phyloP scores from a whole-genome alignment of 805 yeast species.

The Cyberlindnera xishuangbannaensis region DNA sequence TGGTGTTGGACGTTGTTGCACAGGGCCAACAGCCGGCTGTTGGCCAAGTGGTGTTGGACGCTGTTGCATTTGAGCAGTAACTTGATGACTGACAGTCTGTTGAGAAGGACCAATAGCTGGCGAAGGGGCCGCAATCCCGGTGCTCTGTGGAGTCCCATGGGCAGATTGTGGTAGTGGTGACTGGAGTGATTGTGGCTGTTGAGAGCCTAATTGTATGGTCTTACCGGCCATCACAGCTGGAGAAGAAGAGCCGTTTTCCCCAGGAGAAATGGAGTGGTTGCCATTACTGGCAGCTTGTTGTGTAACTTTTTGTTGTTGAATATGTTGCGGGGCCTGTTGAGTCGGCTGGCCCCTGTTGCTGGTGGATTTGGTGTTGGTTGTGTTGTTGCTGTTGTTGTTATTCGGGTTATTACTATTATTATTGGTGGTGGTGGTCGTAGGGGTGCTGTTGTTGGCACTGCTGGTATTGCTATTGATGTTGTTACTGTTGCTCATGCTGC shows the following conservation, averaged over 20 bases:
- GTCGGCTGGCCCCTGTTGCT: too few relatives aligned
- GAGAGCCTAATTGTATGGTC: neutral
- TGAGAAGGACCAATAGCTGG: constrained; percentile 9
- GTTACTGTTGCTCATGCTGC: too few relatives aligned
- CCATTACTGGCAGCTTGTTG: constrained; percentile 1
- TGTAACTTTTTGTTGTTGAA: too few relatives aligned
- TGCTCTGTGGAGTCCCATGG: constrained; percentile 13
- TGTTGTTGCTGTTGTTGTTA: too few relatives aligned
- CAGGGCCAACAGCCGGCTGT: constrained; percentile 7
- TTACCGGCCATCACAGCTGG: constrained; percentile 1
- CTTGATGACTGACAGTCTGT: constrained; percentile 7
- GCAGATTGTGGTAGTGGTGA: constrained; percentile 21
- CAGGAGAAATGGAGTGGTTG: constrained; percentile 5
- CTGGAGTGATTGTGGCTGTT: constrained; percentile 13
- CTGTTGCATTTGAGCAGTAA: constrained; percentile 1
- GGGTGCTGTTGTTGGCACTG: too few relatives aligned
- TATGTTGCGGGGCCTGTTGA: too few relatives aligned
- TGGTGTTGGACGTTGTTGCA: constrained; percentile 4
- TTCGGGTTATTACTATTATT: too few relatives aligned
- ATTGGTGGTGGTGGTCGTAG: too few relatives aligned
- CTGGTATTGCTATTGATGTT: too few relatives aligned
- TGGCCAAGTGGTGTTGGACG: constrained; percentile 10
- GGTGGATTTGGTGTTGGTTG: too few relatives aligned
- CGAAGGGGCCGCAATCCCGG: constrained; percentile 14
- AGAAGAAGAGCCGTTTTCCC: constrained; percentile 3